Evolutionary conservation across 441 rosid genomes (phyloP), one percentile per base, ranked within the genome.

Genomic region (Mallotus repandus): DNA sequence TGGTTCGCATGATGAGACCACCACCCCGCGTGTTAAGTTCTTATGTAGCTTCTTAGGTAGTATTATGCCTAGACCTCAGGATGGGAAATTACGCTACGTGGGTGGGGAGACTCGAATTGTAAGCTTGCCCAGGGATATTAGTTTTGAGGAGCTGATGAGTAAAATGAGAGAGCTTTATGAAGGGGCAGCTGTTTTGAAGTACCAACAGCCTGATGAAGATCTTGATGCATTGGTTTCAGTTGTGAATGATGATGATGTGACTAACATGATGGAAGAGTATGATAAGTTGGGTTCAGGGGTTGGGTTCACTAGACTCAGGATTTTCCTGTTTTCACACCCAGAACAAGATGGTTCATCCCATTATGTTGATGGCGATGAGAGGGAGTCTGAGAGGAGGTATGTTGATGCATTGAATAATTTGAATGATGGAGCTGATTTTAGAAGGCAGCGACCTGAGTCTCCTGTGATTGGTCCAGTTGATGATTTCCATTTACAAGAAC

Each of bases 141-240:
- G 79, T 64, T 93, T 81, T 69, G 92, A 89, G 64, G 99, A 93
- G 80, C 80, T 93, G 83, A 89, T 93, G 97, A 82, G 66, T 72
- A 90, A 84, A 81, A 90, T 93, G 99, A 87, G 82, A 78, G 99
- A 93, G 86, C 89, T 96, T 66, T 91, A 89, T 74, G 98, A 91
- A 1, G 94, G 88, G 59, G 96, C 87, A 0, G 84, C 87, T 0
- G 82, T 93, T 63, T 84, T 96, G 86, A 96, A 96, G 78, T 96
- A 96, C 67, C 97, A 93, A 80, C 99, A 96, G 74, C 97, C 99
- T 43, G 99, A 96, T 71, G 99, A 96, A 85, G 99, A 96, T 90
- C 97, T 96, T 21, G 99, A 96, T 85, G 99, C 98, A 48, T 74
- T 96, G 73, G 99, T 96, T 2, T 93, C 99, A 0, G 97, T 96